Base-by-base conservation (phyloP, 768 basidiomycete genomes). In the Lyophyllum semitale region DNA sequence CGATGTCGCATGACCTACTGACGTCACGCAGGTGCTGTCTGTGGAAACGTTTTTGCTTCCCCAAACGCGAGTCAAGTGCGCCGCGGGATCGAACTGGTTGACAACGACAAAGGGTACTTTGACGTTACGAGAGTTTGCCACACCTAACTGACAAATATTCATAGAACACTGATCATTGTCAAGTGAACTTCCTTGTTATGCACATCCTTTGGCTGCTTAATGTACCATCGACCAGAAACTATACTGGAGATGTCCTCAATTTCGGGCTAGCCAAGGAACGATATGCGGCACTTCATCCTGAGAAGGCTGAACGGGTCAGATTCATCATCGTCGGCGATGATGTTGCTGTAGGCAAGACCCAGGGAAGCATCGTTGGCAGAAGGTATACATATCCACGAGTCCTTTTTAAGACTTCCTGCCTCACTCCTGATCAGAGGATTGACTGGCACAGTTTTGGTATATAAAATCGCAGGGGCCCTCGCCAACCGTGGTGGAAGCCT, bases 221-320 rank as follows among this genome's bases (percentile, higher is more conserved):
- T 37, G 63, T 29, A 27, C 8, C 22, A 25, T 44, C 37, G 33
- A 30, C 43, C 54, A 92, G 89, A 68, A 93, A 93, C 63, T 93
- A 93, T 66, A 94, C 92, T 0, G 94, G 94, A 17, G 94, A 96
- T 62, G 81, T 94, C 33, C 84, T 96, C 44, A 93, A 95, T 65
- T 96, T 96, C 63, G 94, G 94, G 22, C 81, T 96, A 9, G 93
- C 93, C 3, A 88, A 85, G 61, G 93, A 96, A 64, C 88, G 91
- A 61, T 87, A 88, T 57, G 85, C 89, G 3, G 85, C 91, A 4
- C 69, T 77, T 45, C 80, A 88, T 52, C 86, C 91, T 0, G 79
- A 84, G 22, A 84, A 85, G 63, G 80, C 88, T 1, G 80, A 88
- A 48, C 73, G 73, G 25, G 81, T 92, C 66, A 85, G 81, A 63